Conservation (phyloP, 768 basidiomycete species). For the Panaeolus cyanescens region DNA sequence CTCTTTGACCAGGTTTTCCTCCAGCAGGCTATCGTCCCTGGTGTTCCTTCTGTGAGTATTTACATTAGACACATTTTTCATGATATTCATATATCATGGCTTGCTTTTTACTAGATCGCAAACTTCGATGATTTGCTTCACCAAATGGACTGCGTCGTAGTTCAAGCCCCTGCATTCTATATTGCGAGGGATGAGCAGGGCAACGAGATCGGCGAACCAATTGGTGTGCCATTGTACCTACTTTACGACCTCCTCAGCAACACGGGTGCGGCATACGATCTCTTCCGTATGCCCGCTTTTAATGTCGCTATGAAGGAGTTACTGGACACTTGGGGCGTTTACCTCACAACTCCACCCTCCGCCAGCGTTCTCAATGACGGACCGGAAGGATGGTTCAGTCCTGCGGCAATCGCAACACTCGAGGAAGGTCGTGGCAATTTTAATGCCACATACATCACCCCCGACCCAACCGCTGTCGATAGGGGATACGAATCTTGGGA, state of each 20-base stretch:
- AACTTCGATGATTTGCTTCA: not conserved
- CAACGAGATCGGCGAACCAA: not conserved
- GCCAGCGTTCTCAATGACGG: slow-evolving; percentile 39
- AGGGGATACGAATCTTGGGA: slow-evolving; percentile 54
- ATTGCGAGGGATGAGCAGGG: not conserved
- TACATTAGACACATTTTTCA: too few relatives aligned
- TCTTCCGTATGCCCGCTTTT: slow-evolving; percentile 43
- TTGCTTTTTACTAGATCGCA: not conserved
- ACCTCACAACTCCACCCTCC: slow-evolving; percentile 46
- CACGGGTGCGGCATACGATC: slow-evolving; percentile 27
- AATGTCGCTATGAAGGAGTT: slow-evolving; percentile 37
- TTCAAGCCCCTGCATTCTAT: not conserved
- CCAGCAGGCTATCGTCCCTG: not conserved
- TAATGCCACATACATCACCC: slow-evolving; percentile 38
- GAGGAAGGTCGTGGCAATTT: slow-evolving; percentile 26
- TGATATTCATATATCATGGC: not conserved
- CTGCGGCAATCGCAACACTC: slow-evolving; percentile 20
- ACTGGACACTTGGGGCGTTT: slow-evolving; percentile 49
- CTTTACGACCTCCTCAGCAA: slow-evolving; percentile 12
- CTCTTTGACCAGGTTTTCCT: not conserved
- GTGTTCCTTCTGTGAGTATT: not conserved
- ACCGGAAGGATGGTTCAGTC: slow-evolving; percentile 50
- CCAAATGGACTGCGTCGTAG: not conserved
- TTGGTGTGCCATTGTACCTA: not conserved
- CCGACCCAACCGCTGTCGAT: slow-evolving; percentile 38